Conservation (phyloP, 805 yeast genomes). For the Peterozyma xylosa region DNA sequence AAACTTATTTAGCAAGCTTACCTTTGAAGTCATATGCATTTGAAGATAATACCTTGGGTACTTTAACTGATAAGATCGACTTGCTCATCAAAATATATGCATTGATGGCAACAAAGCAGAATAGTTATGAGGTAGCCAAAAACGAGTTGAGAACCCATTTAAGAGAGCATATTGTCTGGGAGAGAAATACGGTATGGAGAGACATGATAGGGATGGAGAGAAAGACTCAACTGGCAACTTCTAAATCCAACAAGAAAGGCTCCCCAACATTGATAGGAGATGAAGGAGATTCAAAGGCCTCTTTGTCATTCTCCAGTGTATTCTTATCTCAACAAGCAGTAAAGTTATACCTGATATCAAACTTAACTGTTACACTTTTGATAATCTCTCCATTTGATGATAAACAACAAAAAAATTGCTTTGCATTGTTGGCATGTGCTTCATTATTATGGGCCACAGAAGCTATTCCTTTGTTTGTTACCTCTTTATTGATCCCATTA, state of each 20-base stretch:
- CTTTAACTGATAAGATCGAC: constrained; percentile 47
- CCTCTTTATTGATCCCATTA: constrained; percentile 78
- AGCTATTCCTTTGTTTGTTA: constrained; percentile 84
- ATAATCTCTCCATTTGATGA: constrained; percentile 52
- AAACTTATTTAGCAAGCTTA: constrained; percentile 45
- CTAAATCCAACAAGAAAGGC: constrained; percentile 12
- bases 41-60: constrained; percentile 33
- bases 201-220: constrained; percentile 90
- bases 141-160: constrained; percentile 44
- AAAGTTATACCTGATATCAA: constrained; percentile 38
- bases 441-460: constrained; percentile 96
- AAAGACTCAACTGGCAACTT: constrained; percentile 46
- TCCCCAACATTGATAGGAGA: constrained; percentile 3
- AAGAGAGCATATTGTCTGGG: constrained; percentile 95
- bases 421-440: constrained; percentile 75
- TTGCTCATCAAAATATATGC: constrained; percentile 29
- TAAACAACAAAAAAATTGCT: constrained; percentile 64
- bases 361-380: constrained; percentile 41
- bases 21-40: constrained; percentile 51
- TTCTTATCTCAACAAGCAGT: constrained; percentile 29
- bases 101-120: constrained; percentile 29
- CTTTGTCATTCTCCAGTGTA: constrained; percentile 23
- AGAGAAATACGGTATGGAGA: constrained; percentile 95
- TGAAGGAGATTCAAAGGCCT: constrained; percentile 13
- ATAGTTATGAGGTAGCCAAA: constrained; percentile 31